Base-by-base conservation (phyloP, 768 basidiomycete genomes). In the Leccinum variicolor region DNA sequence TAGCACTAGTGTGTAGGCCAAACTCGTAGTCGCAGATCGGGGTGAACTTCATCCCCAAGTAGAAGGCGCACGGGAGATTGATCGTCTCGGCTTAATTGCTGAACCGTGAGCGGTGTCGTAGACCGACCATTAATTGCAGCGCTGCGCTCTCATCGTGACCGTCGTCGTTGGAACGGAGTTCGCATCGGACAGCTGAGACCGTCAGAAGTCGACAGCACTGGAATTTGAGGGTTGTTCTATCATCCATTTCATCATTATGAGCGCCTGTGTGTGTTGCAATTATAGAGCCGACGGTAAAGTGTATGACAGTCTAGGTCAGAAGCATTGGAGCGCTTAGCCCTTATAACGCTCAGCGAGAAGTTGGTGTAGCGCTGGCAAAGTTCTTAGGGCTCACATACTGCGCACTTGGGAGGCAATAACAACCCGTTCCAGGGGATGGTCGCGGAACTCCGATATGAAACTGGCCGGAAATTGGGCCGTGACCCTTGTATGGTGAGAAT, bases 101-200 rank as follows among this genome's bases (percentile, higher is more conserved):
- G 25, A 33, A 50, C 41, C 29, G 53, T 28, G 34, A 28, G 19
- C 11, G 23, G 21, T 25, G 33, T 13, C 17, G 36, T 39, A 28
- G 19, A 31, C 43, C 28, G 28, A 39, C 23, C 17, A 48, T 46
- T 11, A 28, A 41, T 26, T 25, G 36, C n/a, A 36, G 28, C 33
- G 31, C 25, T 52, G 28, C 33, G 31, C 25, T 52, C 50, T 53
- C 47, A 45, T 28, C 45, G 23, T 53, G 47, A 45, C 39, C 47
- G 26, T 46, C 51, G 55, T 31, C 5, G 36, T 53, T 47, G 49
- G 52, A 56, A 50, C 39, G 65, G 64, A 9, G 34, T 48, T 51
- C 25, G 29, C 4, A 23, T 6, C 14, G 54, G 47, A 43, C 21
- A n/a, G 33, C 9, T 21, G 50, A 34, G 31, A 34, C 11, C 26